Conservation (phyloP, 1,284 basidiomycete species). For the Stereum hirsutum region DNA sequence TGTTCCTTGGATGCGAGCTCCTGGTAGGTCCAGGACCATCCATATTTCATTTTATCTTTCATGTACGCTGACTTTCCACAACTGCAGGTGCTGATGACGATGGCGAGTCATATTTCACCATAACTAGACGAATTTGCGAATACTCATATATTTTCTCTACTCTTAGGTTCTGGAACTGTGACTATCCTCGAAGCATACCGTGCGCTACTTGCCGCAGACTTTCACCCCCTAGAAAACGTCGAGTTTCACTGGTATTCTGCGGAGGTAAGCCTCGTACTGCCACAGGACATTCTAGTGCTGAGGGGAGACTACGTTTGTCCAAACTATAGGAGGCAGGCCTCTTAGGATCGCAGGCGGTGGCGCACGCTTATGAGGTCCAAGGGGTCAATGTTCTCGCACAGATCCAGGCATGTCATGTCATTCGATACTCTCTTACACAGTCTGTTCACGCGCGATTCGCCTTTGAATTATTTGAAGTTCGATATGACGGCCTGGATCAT, state of each 20-base stretch:
- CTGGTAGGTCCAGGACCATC: conserved; percentile 39
- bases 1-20: conserved; percentile 84
- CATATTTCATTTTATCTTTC: conserved; percentile 7
- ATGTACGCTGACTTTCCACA: conserved; percentile 1
- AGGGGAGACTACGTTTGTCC: too few species aligned
- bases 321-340: conserved; percentile 79
- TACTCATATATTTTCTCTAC: too few species aligned
- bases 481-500: conserved; percentile 98
- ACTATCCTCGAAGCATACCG: conserved; percentile 89
- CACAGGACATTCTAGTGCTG: too few species aligned
- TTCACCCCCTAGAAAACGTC: conserved; percentile 68
- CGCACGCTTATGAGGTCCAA: conserved; percentile 62
- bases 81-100: conserved; percentile 78
- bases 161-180: conserved; percentile 85
- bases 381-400: conserved; percentile 74
- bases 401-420: conserved; percentile 56
- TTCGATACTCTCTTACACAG: too few species aligned
- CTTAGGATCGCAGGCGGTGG: conserved; percentile 90
- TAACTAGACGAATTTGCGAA: too few species aligned
- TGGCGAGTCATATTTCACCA: too few species aligned
- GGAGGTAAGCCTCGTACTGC: too few species aligned
- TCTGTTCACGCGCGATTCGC: too few species aligned
- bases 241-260: conserved; percentile 98
- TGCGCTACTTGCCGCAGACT: conserved; percentile 72
- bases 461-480: too few species aligned